phyloP scores from a whole-genome alignment of 768 basidiomycete species.

The Pholiota conissans region DNA sequence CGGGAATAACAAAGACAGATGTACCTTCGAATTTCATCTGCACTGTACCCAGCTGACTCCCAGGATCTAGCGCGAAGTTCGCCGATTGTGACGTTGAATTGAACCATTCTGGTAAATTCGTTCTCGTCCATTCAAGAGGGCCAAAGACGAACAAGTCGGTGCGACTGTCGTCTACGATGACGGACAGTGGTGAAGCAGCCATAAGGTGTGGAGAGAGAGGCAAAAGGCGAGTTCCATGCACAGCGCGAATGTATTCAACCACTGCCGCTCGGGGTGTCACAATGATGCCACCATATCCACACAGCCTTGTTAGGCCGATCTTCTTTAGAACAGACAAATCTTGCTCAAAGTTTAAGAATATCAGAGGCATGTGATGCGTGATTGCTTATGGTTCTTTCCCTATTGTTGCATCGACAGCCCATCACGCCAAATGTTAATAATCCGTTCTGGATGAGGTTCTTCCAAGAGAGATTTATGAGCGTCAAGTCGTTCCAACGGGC shows the following conservation, averaged over 20 bases:
- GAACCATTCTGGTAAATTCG: slow-evolving; percentile 17
- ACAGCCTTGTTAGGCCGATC: neutral
- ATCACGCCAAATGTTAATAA: neutral
- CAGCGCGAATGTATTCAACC: neutral
- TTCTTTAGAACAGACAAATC: neutral
- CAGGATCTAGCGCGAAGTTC: slow-evolving; percentile 9
- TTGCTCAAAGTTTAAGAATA: neutral
- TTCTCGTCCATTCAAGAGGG: slow-evolving; percentile 14
- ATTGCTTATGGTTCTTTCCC: neutral
- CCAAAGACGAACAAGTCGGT: slow-evolving; percentile 15
- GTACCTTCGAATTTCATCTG: slow-evolving; percentile 19
- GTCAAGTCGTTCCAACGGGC: too few relatives aligned
- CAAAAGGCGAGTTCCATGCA: neutral
- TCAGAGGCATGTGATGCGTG: neutral
- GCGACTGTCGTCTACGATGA: slow-evolving; percentile 20
- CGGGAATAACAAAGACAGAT: neutral
- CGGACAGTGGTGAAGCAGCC: slow-evolving; percentile 6
- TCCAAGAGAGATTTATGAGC: too few relatives aligned
- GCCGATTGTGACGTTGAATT: slow-evolving; percentile 18
- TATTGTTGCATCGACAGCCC: neutral
- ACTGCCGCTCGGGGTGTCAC: too few relatives aligned
- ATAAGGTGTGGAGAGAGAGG: neutral
- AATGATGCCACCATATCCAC: too few relatives aligned
- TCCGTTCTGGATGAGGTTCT: neutral
- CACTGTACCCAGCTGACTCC: slow-evolving; percentile 11